These are phyloP conservation scores for Chimonanthus salicifolius DNA, from an alignment of 164 flowering plant genomes.

Conservation along the genomic window DNA sequence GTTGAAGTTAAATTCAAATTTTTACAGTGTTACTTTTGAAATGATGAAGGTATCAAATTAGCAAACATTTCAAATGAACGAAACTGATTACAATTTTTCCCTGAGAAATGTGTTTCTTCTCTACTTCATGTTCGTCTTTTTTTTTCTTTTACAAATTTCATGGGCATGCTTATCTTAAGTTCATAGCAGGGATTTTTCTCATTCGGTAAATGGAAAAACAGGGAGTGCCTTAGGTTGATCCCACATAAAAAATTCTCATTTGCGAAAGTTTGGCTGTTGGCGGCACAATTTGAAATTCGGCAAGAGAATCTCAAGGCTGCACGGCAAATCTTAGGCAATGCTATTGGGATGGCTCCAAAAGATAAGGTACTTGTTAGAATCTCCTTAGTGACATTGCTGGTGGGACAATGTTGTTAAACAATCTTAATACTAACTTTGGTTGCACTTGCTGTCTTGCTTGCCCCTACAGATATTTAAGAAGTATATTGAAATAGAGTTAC, in stretches of 20 bases:
- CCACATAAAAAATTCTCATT: slow-evolving; percentile 87
- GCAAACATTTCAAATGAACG: too few relatives aligned
- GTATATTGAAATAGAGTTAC: slow-evolving; percentile 91
- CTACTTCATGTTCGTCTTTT: neutral
- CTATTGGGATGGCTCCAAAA: slow-evolving; percentile 92
- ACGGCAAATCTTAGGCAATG: slow-evolving; percentile 69
- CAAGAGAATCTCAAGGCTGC: slow-evolving; percentile 77
- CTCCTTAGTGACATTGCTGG: neutral
- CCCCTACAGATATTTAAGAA: slow-evolving; percentile 76
- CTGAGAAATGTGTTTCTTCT: too few relatives aligned
- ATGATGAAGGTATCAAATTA: too few relatives aligned
- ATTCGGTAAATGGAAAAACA: slow-evolving; percentile 17
- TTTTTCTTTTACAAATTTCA: neutral
- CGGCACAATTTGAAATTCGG: slow-evolving; percentile 93
- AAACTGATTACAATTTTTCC: too few relatives aligned
- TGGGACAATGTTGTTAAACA: neutral
- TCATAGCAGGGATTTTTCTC: neutral
- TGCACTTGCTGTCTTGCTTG: slow-evolving; percentile 9
- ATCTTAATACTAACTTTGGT: neutral
- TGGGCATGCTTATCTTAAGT: neutral
- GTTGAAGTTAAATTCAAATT: too few relatives aligned
- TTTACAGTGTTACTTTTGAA: too few relatives aligned
- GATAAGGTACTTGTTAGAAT: slow-evolving; percentile 58
- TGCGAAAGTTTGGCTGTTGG: slow-evolving; percentile 88
- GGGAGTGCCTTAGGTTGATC: slow-evolving; percentile 75